These are phyloP conservation scores for Tylopilus sp. DNA, from an alignment of 1,284 basidiomycete genomes.

Conservation along the genomic window DNA sequence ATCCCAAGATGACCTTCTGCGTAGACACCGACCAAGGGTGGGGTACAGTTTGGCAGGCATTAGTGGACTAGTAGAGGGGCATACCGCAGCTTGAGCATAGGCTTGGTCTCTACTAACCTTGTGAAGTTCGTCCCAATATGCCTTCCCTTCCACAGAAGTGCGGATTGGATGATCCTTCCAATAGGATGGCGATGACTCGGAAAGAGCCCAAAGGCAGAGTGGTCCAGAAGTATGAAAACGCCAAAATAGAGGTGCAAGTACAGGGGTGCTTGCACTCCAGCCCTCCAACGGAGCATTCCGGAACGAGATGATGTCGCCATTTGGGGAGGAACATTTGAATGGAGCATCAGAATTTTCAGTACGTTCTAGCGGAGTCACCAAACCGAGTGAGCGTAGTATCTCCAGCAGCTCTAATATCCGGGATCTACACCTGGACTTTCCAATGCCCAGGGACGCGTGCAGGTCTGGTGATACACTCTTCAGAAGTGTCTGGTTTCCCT, in stretches of 20 bases:
- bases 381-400: constrained; percentile 47
- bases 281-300: constrained; percentile 41
- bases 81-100: constrained; percentile 24
- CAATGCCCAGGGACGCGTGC: constrained; percentile 49
- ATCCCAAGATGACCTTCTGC: constrained; percentile 57
- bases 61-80: constrained; percentile 17
- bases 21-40: constrained; percentile 43
- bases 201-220: constrained; percentile 54
- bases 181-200: constrained; percentile 50
- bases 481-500: constrained; percentile 47
- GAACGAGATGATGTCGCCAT: constrained; percentile 44
- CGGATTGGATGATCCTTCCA: constrained; percentile 45
- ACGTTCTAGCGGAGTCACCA: constrained; percentile 54
- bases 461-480: constrained; percentile 49
- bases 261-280: constrained; percentile 43
- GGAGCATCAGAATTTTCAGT: constrained; percentile 40
- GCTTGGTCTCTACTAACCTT: constrained; percentile 39
- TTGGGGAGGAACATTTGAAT: constrained; percentile 42
- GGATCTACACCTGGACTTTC: constrained; percentile 51
- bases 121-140: constrained; percentile 58
- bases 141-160: constrained; percentile 37
- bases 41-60: constrained; percentile 27
- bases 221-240: constrained; percentile 51
- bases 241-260: constrained; percentile 57
- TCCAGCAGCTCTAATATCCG: constrained; percentile 61